Percentiles rank a stretch among this genome's conserved stretches.
Conservation (phyloP, 495 filamentous ascomycete species). For the Podospora anserina region DNA sequence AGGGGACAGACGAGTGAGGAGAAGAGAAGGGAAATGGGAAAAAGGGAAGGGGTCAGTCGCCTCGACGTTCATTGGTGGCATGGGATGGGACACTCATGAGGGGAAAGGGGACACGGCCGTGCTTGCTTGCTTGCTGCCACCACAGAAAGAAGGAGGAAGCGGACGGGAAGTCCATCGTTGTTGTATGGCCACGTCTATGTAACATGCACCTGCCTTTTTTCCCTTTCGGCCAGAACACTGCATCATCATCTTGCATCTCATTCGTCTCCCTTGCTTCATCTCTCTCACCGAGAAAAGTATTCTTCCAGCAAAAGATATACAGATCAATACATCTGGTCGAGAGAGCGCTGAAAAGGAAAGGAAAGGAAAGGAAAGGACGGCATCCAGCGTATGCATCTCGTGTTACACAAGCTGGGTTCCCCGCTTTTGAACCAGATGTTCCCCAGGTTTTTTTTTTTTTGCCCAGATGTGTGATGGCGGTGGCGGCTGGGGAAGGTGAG, state of each 20-base stretch:
- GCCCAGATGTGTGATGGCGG: not conserved
- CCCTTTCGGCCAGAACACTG: not conserved
- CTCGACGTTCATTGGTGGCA: not conserved
- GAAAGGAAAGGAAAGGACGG: not conserved
- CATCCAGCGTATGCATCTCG: not conserved
- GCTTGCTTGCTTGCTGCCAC: not conserved
- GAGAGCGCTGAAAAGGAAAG: not conserved
- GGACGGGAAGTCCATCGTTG: not conserved
- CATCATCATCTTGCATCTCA: not conserved
- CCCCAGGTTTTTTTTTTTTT: not conserved
- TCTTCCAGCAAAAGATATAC: not conserved
- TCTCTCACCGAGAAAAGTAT: not conserved
- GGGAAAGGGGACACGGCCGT: not conserved
- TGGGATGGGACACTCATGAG: not conserved
- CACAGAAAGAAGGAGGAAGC: not conserved
- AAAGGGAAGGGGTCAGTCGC: not conserved
- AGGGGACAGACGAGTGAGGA: not conserved
- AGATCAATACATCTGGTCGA: not conserved
- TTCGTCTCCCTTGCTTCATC: not conserved
- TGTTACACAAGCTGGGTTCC: not conserved
- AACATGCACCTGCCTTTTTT: not conserved
- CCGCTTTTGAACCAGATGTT: not conserved
- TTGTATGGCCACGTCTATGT: not conserved
- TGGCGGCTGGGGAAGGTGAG: not conserved
- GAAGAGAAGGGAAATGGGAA: conserved; percentile 1